Evolutionary conservation across 306 rosid species (phyloP).

Genomic region (Chamaecrista fasciculata): DNA sequence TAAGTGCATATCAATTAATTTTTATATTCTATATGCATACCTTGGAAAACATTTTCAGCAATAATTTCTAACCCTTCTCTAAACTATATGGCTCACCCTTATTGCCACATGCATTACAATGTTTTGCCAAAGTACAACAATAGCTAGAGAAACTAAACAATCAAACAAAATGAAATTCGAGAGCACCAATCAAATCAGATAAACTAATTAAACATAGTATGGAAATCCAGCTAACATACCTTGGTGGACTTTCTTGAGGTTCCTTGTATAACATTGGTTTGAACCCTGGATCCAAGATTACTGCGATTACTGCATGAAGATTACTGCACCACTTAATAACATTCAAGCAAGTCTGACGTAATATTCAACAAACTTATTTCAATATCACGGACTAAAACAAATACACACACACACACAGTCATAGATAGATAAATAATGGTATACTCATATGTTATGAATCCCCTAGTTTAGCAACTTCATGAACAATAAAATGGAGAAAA

Average conservation of each 20-base stretch:
- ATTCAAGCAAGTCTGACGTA: conserved; percentile 2
- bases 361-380: not conserved
- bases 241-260: conserved; percentile 50
- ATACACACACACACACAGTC: not conserved
- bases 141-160: not conserved
- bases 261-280: conserved; percentile 36
- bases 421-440: too few species aligned
- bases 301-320: conserved; percentile 27
- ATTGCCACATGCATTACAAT: not conserved
- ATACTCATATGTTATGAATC: conserved; percentile 1
- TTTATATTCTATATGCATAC: not conserved
- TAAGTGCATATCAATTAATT: not conserved
- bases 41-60: not conserved
- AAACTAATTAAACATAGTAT: not conserved
- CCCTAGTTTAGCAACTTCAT: conserved; percentile 9
- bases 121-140: not conserved
- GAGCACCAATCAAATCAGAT: conserved; percentile 16
- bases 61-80: not conserved
- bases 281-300: conserved; percentile 53
- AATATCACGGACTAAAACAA: not conserved
- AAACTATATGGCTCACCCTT: not conserved
- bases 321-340: not conserved
- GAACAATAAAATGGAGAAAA: conserved; percentile 14
- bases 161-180: conserved; percentile 18
- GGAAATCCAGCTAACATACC: conserved; percentile 44